Base-by-base conservation (phyloP, 2,329 filamentous ascomycete genomes). In the Epichloe bromicola region DNA sequence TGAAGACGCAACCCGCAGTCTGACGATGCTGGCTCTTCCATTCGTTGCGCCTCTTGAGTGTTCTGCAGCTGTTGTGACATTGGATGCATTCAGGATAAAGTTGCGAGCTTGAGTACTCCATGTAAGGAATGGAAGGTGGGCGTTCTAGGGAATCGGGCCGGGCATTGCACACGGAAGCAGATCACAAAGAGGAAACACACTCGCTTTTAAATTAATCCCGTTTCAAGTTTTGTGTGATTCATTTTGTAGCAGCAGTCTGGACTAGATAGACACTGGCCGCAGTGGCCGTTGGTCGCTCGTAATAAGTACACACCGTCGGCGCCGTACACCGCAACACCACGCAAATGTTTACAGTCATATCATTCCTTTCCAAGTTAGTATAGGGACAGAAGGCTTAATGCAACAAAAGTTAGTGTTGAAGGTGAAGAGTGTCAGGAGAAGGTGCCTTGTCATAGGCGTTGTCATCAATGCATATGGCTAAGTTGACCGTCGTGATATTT, bases 401-500 rank as follows among this genome's bases (percentile, higher is more conserved):
- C 26, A 2, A 48, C 5, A 48, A 43, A 17, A 17, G 2, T 8
- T 3, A 40, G 23, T 23, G 7, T 14, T 19, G 2, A 10, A 23
- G 7, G 14, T 46, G 45, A 3, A 42, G 3, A 36, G n/a, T 58
- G 49, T 65, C 63, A 64, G 63, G 51, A 55, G 40, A 59, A 60
- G 55, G 58, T 69, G 68, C 68, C 69, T 67, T 70, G 69, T 71
- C 69, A 71, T 61, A 70, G 69, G 69, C 69, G 63, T 56, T 69
- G 62, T 71, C 69, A 66, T 70, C 69, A 71, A 64, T 62, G 69
- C 69, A 63, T 69, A 67, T 70, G 66, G 69, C 69, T 71, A 69
- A 63, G 69, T 71, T 70, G 69, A 71, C 69, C 69, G 69, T 71
- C 69, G 69, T 71, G 69, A 71, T 70, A 70, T 45, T 63, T 67